These are phyloP conservation scores for Aegilops bicornis DNA, from an alignment of 176 grass and related monocot genomes.

Conservation along the genomic window DNA sequence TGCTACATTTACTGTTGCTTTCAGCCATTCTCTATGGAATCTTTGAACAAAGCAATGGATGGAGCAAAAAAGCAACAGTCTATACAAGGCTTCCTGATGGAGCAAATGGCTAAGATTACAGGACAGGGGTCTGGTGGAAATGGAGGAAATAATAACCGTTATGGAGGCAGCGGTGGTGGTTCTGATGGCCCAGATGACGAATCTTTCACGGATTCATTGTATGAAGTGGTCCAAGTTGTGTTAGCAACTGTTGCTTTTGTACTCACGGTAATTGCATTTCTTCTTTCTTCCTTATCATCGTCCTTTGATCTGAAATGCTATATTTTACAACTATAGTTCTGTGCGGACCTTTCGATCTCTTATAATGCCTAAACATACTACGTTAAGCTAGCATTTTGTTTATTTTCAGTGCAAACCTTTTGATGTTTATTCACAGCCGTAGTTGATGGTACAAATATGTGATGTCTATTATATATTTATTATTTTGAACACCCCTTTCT, in stretches of 20 bases:
- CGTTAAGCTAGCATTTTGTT: not conserved
- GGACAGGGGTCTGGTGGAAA: slow-evolving; percentile 47
- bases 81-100: slow-evolving; percentile 51
- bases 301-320: not conserved
- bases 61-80: slow-evolving; percentile 48
- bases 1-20: slow-evolving; percentile 25
- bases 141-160: slow-evolving; percentile 53
- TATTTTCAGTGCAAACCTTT: not conserved
- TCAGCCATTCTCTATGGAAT: slow-evolving; percentile 78
- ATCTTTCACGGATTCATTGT: slow-evolving; percentile 65
- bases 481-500: not conserved
- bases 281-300: slow-evolving; percentile 15
- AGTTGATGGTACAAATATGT: not conserved
- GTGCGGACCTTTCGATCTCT: not conserved
- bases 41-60: slow-evolving; percentile 72
- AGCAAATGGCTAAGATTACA: slow-evolving; percentile 46
- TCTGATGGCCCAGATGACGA: slow-evolving; percentile 52
- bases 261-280: slow-evolving; percentile 59
- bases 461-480: not conserved
- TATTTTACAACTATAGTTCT: not conserved
- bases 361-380: not conserved
- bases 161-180: slow-evolving; percentile 47
- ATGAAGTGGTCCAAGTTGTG: slow-evolving; percentile 77
- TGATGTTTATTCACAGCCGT: not conserved
- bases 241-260: slow-evolving; percentile 72